Evolutionary conservation across 176 grass and related monocot species (phyloP).

Genomic region (Oryza meridionalis): DNA sequence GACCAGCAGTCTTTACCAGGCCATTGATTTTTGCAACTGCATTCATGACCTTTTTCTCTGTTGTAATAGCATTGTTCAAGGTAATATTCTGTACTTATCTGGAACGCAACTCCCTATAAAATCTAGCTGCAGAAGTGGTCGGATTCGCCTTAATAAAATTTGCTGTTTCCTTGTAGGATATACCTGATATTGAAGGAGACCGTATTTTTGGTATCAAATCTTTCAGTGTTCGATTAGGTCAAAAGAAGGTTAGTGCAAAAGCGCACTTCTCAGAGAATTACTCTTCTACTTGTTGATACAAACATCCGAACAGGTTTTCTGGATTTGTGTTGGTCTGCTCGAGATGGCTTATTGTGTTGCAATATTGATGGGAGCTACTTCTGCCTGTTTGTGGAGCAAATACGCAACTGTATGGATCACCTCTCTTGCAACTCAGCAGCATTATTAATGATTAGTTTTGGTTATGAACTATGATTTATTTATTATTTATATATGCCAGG

Average conservation of each 20-base stretch:
- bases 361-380: slow-evolving; percentile 72
- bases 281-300: slow-evolving; percentile 35
- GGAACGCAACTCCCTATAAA: background rate
- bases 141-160: background rate
- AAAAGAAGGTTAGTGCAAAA: slow-evolving; percentile 67
- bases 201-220: slow-evolving; percentile 91
- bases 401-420: slow-evolving; percentile 57
- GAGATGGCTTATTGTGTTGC: slow-evolving; percentile 80
- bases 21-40: slow-evolving; percentile 90
- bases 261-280: slow-evolving; percentile 1
- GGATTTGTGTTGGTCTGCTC: slow-evolving; percentile 85
- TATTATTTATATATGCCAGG: background rate
- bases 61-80: slow-evolving; percentile 99
- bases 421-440: background rate
- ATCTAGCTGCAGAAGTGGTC: background rate
- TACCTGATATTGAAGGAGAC: slow-evolving; percentile 94
- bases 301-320: slow-evolving; percentile 74
- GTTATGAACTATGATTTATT: background rate
- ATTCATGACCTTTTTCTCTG: slow-evolving; percentile 98
- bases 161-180: slow-evolving; percentile 63
- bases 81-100: slow-evolving; percentile 36
- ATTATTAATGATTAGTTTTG: background rate
- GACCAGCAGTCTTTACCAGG: slow-evolving; percentile 66
- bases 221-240: slow-evolving; percentile 81
- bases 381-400: slow-evolving; percentile 85